Base-by-base conservation (phyloP, 2,329 filamentous ascomycete species). In the Amauroascus niger region DNA sequence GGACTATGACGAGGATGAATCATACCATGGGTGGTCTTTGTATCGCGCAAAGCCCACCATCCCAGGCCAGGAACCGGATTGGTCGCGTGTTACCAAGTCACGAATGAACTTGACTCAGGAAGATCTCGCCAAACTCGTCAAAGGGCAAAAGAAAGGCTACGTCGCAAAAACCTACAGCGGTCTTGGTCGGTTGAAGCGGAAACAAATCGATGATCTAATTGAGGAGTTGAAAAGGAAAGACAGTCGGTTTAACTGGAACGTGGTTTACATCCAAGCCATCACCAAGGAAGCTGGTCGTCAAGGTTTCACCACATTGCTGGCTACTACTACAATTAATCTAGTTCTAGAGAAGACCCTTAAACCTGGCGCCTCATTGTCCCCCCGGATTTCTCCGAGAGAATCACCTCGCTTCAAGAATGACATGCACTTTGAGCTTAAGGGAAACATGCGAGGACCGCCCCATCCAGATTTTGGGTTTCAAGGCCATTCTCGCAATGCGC, bases 1-100 rank as follows among this genome's bases (percentile, higher is more conserved):
- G 2, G 22, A 30, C 32, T 24, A 43, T 2, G 22, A 37, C 26
- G 39, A 48, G n/a, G 35, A 49, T 11, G 26, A 47, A 6, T 39
- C 37, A 13, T 66, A 66, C 20, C 67, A 67, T 52, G 67, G 69
- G 2, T 71, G 64, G 56, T 67, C 62, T n/a, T 65, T 70, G 47
- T 64, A 61, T 59, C 66, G 66, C 49, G 67, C 66, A 14, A 61
- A 65, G 13, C 58, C 63, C 9, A 45, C 55, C 22, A 52, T 55
- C 18, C 55, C 63, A n/a, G 65, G 64, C 9, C 60, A 64, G 40
- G 62, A 63, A 43, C 54, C 63, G 48, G 64, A 57, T 30, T 71
- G 68, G 69, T 62, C 49, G 8, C 59, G 63, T 5, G 64, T 62
- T 7, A 63, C 65, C 32, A 62, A 61, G 18, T 62, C 58, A 14